Evolutionary conservation across 192 early-diverging fungal genomes (phyloP).

Genomic region (Pecoramyces ruminantium): DNA sequence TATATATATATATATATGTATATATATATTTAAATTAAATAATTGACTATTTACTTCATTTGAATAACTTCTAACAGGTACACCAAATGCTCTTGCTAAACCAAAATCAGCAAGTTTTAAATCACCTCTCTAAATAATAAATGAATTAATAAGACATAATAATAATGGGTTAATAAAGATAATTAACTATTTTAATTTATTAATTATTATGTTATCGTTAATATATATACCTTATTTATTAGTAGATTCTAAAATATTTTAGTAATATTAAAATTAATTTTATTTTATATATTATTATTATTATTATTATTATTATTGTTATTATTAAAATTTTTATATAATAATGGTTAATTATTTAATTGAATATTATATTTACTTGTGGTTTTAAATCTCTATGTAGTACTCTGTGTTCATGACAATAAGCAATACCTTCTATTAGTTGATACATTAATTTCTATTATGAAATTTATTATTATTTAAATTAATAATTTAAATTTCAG

Average conservation of each 20-base stretch:
- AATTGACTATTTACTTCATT: slow-evolving; percentile 43
- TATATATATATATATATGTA: no score
- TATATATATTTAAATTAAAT: not conserved
- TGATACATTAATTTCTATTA: slow-evolving; percentile 87
- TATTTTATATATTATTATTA: no score
- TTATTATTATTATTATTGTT: no score
- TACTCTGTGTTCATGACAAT: slow-evolving; percentile 90
- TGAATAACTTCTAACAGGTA: slow-evolving; percentile 74
- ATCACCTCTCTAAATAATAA: slow-evolving; percentile 37
- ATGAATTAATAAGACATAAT: not conserved
- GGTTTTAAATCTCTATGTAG: slow-evolving; percentile 46
- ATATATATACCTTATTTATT: not conserved
- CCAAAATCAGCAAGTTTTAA: slow-evolving; percentile 88
- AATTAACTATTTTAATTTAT: slow-evolving; percentile 12
- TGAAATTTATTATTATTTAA: not conserved
- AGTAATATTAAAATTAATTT: no score
- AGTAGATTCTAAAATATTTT: not conserved
- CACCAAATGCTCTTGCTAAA: slow-evolving; percentile 88
- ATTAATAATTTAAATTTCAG: not conserved
- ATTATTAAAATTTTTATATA: no score
- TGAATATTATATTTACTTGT: slow-evolving; percentile 27
- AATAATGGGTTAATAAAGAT: no score
- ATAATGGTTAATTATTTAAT: no score
- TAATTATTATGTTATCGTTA: not conserved
- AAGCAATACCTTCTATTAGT: slow-evolving; percentile 87